These are phyloP conservation scores for Karstenula rhodostoma DNA, from an alignment of 2,329 filamentous ascomycete species.

Conservation along the genomic window DNA sequence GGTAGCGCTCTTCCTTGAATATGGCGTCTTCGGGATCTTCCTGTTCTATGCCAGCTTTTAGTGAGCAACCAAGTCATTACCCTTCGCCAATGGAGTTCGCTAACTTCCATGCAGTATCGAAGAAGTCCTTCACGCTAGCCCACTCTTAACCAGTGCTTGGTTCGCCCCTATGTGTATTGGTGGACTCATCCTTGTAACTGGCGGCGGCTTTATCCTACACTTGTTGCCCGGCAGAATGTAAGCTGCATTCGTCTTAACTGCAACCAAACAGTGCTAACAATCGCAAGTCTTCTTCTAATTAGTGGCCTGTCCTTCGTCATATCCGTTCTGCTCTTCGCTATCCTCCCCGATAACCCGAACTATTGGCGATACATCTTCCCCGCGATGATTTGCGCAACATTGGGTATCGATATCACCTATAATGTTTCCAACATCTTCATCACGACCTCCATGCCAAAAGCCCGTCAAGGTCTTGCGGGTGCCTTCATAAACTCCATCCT, in stretches of 20 bases:
- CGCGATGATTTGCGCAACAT: constrained; percentile 54
- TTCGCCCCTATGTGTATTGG: constrained; percentile 49
- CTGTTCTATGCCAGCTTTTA: constrained; percentile 52
- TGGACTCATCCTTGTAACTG: constrained; percentile 43
- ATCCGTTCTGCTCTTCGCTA: constrained; percentile 44
- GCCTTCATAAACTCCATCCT: constrained; percentile 47
- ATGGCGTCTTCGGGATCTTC: constrained; percentile 48
- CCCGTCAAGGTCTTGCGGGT: constrained; percentile 46
- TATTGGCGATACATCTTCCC: constrained; percentile 51
- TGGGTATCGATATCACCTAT: constrained; percentile 49
- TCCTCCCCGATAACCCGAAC: constrained; percentile 42
- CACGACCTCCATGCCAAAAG: constrained; percentile 44
- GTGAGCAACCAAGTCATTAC: constrained; percentile 17
- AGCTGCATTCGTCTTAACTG: neutral
- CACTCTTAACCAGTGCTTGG: constrained; percentile 45
- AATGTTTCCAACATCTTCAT: constrained; percentile 51
- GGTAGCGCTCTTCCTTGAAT: constrained; percentile 56
- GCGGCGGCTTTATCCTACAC: constrained; percentile 47
- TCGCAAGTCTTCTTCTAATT: constrained; percentile 33
- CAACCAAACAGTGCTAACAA: neutral
- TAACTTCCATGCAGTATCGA: constrained; percentile 31
- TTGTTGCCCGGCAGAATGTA: constrained; percentile 44
- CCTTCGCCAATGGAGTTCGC: neutral
- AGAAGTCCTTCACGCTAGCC: constrained; percentile 36
- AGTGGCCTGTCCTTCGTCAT: constrained; percentile 43